Conservation (phyloP, 2,329 filamentous ascomycete genomes). For the Aspergillus piperis region DNA sequence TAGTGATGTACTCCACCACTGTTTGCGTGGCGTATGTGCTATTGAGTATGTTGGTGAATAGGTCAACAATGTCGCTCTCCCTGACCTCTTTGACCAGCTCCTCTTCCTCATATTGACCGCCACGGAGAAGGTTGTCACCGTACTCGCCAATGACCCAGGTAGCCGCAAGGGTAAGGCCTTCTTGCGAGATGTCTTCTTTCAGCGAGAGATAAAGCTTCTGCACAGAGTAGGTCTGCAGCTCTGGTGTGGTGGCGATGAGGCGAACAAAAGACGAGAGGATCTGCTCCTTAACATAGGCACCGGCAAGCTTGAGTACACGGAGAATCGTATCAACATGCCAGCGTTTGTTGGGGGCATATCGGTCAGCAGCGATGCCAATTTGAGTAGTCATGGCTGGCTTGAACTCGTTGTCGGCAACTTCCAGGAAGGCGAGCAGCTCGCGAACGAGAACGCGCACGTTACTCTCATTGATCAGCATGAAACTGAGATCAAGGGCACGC, state of each 20-base stretch:
- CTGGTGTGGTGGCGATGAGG: slow-evolving; percentile 88
- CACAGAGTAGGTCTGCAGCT: slow-evolving; percentile 93
- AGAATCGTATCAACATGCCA: slow-evolving; percentile 99
- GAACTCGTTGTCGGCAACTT: slow-evolving; percentile 97
- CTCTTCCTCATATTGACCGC: slow-evolving; percentile 91
- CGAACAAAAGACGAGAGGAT: slow-evolving; percentile 96
- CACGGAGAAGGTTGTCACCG: slow-evolving; percentile 82
- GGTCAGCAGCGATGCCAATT: slow-evolving; percentile 94
- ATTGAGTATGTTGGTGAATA: slow-evolving; percentile 90
- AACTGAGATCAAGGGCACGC: slow-evolving; percentile 94
- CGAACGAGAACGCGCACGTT: slow-evolving; percentile 93
- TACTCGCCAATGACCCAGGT: slow-evolving; percentile 99
- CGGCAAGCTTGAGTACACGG: slow-evolving; percentile 86
- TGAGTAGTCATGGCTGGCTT: slow-evolving; percentile 98
- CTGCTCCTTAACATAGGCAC: slow-evolving; percentile 96
- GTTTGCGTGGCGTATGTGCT: slow-evolving; percentile 92
- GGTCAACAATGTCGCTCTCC: slow-evolving; percentile 85
- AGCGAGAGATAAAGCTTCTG: slow-evolving; percentile 90
- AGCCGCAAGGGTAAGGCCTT: slow-evolving; percentile 87
- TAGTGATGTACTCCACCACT: slow-evolving; percentile 93
- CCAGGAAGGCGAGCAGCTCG: slow-evolving; percentile 90
- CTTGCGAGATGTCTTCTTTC: slow-evolving; percentile 96
- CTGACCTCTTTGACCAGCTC: slow-evolving; percentile 81
- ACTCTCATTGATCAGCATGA: slow-evolving; percentile 94
- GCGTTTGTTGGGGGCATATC: slow-evolving; percentile 93